Evolutionary conservation across 331 rosid genomes (phyloP).

Genomic region (Malus hybrid): DNA sequence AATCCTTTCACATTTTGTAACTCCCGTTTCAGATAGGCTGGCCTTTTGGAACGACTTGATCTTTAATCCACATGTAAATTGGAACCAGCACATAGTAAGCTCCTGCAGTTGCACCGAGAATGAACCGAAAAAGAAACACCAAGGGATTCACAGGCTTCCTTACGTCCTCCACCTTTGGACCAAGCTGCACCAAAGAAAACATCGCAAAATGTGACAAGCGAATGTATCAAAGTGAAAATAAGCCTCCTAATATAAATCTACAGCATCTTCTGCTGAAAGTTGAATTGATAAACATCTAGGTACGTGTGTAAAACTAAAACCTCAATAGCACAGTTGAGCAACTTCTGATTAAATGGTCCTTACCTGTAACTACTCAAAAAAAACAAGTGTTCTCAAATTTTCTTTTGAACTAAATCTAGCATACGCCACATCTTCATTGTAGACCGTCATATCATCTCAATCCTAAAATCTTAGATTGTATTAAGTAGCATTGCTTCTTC

Average conservation of each 20-base stretch:
- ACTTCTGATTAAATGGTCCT: neutral
- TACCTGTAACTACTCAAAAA: neutral
- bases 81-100: conserved; percentile 12
- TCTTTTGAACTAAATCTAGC: neutral
- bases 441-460: neutral
- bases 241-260: neutral
- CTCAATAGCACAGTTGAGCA: neutral
- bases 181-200: conserved; percentile 6
- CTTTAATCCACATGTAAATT: conserved; percentile 16
- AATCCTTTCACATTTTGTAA: neutral
- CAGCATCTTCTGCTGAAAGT: neutral
- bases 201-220: neutral
- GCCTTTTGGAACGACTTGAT: conserved; percentile 4
- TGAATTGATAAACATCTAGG: neutral
- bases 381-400: neutral
- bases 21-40: conserved; percentile 1
- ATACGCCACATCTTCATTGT: neutral
- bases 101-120: conserved; percentile 10
- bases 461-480: neutral
- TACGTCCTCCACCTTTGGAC: conserved; percentile 13
- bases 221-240: neutral
- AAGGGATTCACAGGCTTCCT: conserved; percentile 1
- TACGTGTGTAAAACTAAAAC: neutral
- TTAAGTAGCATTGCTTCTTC: neutral
- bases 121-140: conserved; percentile 12